Conservation (phyloP, 139 green algal species). For the Micractinium sp. region DNA sequence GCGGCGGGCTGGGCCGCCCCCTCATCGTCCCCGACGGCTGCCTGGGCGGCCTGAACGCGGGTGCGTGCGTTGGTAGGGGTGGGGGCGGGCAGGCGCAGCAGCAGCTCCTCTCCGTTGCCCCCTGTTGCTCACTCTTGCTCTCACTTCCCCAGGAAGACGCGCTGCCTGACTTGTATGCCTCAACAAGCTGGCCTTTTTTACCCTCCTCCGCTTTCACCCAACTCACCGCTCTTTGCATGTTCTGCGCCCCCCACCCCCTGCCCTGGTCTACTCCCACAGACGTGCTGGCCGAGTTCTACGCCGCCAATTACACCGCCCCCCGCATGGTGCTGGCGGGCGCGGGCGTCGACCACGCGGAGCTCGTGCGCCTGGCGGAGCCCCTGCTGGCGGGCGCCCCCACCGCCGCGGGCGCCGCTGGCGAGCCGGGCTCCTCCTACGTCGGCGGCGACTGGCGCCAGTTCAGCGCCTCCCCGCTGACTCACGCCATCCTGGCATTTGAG, state of each 20-base stretch:
- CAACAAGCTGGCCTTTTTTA: too few relatives aligned
- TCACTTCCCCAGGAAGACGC: not conserved
- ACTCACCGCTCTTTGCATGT: too few relatives aligned
- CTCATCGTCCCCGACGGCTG: constrained; percentile 72
- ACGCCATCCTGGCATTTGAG: constrained; percentile 81
- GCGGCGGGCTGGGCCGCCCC: constrained; percentile 82
- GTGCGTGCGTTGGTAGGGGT: not conserved
- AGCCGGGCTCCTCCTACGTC: constrained; percentile 31
- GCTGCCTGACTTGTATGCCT: too few relatives aligned
- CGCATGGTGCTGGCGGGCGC: constrained; percentile 88
- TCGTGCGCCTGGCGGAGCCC: constrained; percentile 65
- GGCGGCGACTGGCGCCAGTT: constrained; percentile 55
- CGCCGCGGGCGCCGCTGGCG: not conserved
- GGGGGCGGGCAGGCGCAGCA: not conserved
- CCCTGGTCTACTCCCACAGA: constrained; percentile 33
- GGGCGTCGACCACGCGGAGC: constrained; percentile 80
- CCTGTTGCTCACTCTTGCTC: not conserved
- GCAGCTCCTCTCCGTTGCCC: not conserved
- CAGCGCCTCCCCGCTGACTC: constrained; percentile 46
- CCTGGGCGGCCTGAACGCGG: constrained; percentile 37
- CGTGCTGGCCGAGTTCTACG: constrained; percentile 71
- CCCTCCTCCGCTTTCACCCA: too few relatives aligned
- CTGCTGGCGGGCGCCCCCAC: constrained; percentile 62
- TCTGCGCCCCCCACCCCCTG: too few relatives aligned
- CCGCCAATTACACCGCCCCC: constrained; percentile 70